phyloP scores from a whole-genome alignment of 495 filamentous ascomycete genomes.

The Parathielavia hyrcaniae region DNA sequence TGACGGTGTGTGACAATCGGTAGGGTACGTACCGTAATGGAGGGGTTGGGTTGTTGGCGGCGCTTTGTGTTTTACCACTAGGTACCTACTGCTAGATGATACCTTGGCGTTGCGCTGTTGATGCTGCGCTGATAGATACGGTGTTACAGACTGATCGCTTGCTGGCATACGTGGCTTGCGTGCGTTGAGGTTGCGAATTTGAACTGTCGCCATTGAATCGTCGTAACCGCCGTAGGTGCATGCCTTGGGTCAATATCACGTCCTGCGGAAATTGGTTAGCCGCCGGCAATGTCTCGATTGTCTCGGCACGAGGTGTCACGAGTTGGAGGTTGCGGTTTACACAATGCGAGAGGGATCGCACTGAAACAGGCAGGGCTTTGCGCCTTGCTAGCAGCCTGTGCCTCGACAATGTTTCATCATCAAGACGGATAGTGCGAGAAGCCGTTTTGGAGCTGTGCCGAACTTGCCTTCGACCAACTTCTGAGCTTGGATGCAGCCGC shows the following conservation, averaged over 20 bases:
- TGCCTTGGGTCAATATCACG: constrained; percentile 7
- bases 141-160: not conserved
- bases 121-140: not conserved
- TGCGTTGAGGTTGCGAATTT: not conserved
- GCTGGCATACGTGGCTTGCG: not conserved
- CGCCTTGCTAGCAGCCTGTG: not conserved
- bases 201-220: not conserved
- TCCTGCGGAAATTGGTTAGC: constrained; percentile 3
- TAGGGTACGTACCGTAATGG: not conserved
- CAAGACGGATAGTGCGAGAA: too few relatives aligned
- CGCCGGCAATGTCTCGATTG: not conserved
- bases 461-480: too few relatives aligned
- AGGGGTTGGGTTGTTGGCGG: not conserved
- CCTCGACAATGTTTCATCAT: not conserved
- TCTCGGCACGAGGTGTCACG: not conserved
- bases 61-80: not conserved
- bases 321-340: not conserved
- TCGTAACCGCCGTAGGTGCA: constrained; percentile 7
- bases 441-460: too few relatives aligned
- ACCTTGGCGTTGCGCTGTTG: constrained; percentile 1
- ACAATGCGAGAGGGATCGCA: too few relatives aligned
- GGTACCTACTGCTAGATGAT: not conserved
- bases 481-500: too few relatives aligned
- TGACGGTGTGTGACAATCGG: not conserved
- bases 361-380: too few relatives aligned